These are phyloP conservation scores for Gossypium herbaceum DNA, from an alignment of 345 rosid species.

Conservation along the genomic window DNA sequence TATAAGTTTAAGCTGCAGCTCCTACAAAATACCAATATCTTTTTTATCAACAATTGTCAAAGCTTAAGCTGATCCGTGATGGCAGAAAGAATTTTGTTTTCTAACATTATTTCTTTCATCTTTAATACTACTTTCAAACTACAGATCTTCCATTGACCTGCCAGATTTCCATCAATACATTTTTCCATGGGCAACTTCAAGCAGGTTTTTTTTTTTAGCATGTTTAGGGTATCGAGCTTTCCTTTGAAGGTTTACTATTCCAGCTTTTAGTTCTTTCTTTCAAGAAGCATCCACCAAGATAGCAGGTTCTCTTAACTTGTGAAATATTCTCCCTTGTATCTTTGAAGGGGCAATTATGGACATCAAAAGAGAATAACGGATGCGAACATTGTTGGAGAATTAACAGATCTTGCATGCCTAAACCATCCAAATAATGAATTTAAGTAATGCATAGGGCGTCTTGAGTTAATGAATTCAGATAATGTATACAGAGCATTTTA, in stretches of 20 bases:
- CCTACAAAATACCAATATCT: background rate
- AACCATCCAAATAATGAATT: conserved; percentile 5
- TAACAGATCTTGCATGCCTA: background rate
- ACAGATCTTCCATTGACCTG: background rate
- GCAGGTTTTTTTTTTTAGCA: background rate
- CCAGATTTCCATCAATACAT: background rate
- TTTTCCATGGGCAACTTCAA: background rate
- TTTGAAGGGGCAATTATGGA: background rate
- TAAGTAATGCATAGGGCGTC: background rate
- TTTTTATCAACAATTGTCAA: background rate
- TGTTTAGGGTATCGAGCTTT: background rate
- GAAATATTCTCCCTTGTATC: background rate
- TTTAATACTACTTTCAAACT: background rate
- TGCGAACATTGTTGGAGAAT: background rate
- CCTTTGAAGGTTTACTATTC: background rate
- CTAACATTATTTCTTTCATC: background rate
- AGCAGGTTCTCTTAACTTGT: background rate
- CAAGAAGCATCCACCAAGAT: background rate
- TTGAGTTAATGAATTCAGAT: background rate
- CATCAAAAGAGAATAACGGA: background rate
- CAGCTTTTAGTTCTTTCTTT: background rate
- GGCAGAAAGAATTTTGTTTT: background rate
- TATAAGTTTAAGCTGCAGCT: background rate
- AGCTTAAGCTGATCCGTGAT: background rate
- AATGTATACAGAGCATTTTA: background rate